These are phyloP conservation scores for Geotrichum phurueaensis DNA, from an alignment of 1,139 yeast species.

Conservation along the genomic window DNA sequence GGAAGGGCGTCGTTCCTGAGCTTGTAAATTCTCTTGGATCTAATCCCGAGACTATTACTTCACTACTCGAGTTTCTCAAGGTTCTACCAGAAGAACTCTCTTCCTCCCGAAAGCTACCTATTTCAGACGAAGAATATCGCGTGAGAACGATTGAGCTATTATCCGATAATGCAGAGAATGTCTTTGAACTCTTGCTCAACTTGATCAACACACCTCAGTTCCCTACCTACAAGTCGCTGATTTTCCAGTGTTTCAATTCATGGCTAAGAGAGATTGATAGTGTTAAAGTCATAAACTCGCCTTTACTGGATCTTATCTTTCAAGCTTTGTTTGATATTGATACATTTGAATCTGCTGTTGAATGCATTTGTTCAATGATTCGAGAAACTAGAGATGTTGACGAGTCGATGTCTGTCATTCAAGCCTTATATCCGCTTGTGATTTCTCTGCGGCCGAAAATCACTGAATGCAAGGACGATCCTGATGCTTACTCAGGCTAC, in stretches of 20 bases:
- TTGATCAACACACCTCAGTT: slow-evolving; percentile 40
- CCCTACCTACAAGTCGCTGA: slow-evolving; percentile 35
- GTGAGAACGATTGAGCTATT: slow-evolving; percentile 58
- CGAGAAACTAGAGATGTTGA: slow-evolving; percentile 72
- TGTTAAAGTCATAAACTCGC: slow-evolving; percentile 55
- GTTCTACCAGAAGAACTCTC: slow-evolving; percentile 87
- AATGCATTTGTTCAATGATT: slow-evolving; percentile 72
- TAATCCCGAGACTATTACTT: slow-evolving; percentile 35
- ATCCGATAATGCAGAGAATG: slow-evolving; percentile 60
- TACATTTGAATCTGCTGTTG: slow-evolving; percentile 81
- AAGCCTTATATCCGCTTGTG: slow-evolving; percentile 63
- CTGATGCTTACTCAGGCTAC: slow-evolving; percentile 64
- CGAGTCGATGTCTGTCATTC: slow-evolving; percentile 47
- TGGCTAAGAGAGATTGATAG: slow-evolving; percentile 88
- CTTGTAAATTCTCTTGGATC: slow-evolving; percentile 49
- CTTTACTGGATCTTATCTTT: slow-evolving; percentile 63
- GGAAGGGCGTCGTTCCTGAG: slow-evolving; percentile 71
- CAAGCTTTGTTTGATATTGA: slow-evolving; percentile 57
- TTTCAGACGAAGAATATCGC: slow-evolving; percentile 76
- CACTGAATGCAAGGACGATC: slow-evolving; percentile 49
- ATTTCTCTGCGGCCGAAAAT: slow-evolving; percentile 53
- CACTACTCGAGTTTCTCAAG: slow-evolving; percentile 69
- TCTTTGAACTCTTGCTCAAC: slow-evolving; percentile 49
- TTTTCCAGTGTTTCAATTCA: slow-evolving; percentile 73
- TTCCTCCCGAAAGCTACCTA: slow-evolving; percentile 68